Evolutionary conservation across 2,329 filamentous ascomycete species (phyloP), one percentile per base, ranked within the genome.

Genomic region (Fusarium sulawesiense): DNA sequence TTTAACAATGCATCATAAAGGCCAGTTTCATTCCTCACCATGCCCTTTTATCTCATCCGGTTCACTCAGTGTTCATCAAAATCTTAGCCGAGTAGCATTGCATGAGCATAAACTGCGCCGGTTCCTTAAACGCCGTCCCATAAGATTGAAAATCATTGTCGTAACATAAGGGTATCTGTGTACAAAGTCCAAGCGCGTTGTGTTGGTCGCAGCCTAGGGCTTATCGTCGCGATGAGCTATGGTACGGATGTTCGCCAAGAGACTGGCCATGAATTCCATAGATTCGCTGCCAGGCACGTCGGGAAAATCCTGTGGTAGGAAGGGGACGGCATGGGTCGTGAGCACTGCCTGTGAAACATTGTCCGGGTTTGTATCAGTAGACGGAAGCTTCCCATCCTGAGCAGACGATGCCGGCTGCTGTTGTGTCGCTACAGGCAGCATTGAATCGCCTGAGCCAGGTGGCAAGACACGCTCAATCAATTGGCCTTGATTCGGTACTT

Each of bases 201-300:
- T 61, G n/a, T 44, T 23, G 16, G 25, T 37, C 18, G 18, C 50
- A 55, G 37, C 30, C 56, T 68, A 67, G 25, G 47, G 16, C 12
- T 30, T 32, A 21, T 50, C 55, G 10, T 56, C 48, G 25, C 73
- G 72, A 20, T 72, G 72, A 25, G 78, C 80, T 12, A 81, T 82
- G 51, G 82, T 79, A 44, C 82, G 81, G 16, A 88, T 77, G 66
- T 87, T 86, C 45, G 76, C 74, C 80, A 88, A 83, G 80, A 88
- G 84, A 65, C 82, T 82, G 73, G 87, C 84, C 46, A 88, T 81
- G 42, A 87, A 79, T 27, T 83, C 78, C 78, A 82, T 81, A n/a
- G 82, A 83, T 70, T 83, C 83, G 50, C 77, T 73, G 13, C 79
- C 80, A 11, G 83, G 80, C 23, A 83, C 80, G 56, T 84, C 82